Conservation (phyloP, 2,329 filamentous ascomycete genomes). For the Phaeophleospora eucalypticola region DNA sequence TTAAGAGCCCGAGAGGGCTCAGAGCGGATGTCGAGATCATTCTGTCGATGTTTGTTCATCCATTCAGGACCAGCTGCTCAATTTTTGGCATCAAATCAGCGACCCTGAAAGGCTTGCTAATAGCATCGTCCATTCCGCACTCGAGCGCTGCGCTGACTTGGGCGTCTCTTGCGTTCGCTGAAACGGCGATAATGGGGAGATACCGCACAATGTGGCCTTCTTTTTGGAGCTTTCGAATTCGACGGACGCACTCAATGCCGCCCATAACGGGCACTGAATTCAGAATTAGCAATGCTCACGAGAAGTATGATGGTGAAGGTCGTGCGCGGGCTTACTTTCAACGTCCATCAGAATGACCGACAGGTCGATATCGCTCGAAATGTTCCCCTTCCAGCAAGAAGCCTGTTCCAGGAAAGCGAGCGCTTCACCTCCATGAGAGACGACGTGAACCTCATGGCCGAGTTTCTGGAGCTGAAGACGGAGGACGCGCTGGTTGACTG, state of each 20-base stretch:
- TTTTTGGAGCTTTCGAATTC: slow-evolving; percentile 62
- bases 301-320: no score
- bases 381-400: slow-evolving; percentile 10
- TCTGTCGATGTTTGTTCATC: no score
- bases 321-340: no score
- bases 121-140: slow-evolving; percentile 71
- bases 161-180: slow-evolving; percentile 69
- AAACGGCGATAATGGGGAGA: slow-evolving; percentile 71
- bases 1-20: no score
- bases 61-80: no score
- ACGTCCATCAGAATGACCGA: slow-evolving; percentile 58
- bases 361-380: not conserved
- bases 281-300: no score
- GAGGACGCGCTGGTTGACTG: slow-evolving; percentile 41
- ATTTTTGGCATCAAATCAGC: slow-evolving; percentile 43
- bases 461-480: slow-evolving; percentile 36
- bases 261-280: slow-evolving; percentile 85
- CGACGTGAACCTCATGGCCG: slow-evolving; percentile 36
- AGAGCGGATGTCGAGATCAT: no score
- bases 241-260: slow-evolving; percentile 64
- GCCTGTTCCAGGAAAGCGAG: slow-evolving; percentile 33
- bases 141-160: slow-evolving; percentile 65
- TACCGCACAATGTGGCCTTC: slow-evolving; percentile 58
- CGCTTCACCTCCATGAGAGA: slow-evolving; percentile 38
- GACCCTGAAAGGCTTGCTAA: slow-evolving; percentile 66